These are phyloP conservation scores for Nakazawaea pomicola DNA, from an alignment of 805 yeast species.

Conservation along the genomic window DNA sequence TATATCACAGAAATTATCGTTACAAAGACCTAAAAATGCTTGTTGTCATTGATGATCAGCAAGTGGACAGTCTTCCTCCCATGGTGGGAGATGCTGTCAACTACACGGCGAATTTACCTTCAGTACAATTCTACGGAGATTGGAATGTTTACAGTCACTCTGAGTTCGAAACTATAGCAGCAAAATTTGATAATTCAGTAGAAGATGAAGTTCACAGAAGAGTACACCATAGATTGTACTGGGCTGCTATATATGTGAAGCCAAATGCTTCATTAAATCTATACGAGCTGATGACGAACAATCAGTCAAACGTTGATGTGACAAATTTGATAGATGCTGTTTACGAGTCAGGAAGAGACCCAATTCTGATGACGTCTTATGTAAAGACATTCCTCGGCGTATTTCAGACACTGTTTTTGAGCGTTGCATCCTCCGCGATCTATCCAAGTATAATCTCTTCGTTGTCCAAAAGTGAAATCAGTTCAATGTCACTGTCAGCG, in stretches of 20 bases:
- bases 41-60: conserved; percentile 33
- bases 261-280: conserved; percentile 40
- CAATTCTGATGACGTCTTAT: conserved; percentile 38
- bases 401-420: conserved; percentile 29
- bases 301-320: conserved; percentile 26
- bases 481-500: conserved; percentile 15
- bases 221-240: conserved; percentile 52
- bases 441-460: conserved; percentile 1
- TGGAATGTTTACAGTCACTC: conserved; percentile 31
- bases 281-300: conserved; percentile 35
- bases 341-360: conserved; percentile 66
- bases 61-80: conserved; percentile 20
- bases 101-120: conserved; percentile 14
- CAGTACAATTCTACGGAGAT: conserved; percentile 21
- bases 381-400: conserved; percentile 37
- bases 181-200: conserved; percentile 23
- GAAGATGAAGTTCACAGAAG: conserved; percentile 35
- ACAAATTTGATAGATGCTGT: conserved; percentile 28
- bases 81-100: conserved; percentile 26
- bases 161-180: conserved; percentile 26
- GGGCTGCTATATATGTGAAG: conserved; percentile 57
- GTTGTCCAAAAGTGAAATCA: neutral
- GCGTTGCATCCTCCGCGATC: conserved; percentile 1
- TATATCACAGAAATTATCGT: conserved; percentile 27
- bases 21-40: conserved; percentile 31